Evolutionary conservation across 768 basidiomycete genomes (phyloP).

Genomic region (Crucibulum laeve): DNA sequence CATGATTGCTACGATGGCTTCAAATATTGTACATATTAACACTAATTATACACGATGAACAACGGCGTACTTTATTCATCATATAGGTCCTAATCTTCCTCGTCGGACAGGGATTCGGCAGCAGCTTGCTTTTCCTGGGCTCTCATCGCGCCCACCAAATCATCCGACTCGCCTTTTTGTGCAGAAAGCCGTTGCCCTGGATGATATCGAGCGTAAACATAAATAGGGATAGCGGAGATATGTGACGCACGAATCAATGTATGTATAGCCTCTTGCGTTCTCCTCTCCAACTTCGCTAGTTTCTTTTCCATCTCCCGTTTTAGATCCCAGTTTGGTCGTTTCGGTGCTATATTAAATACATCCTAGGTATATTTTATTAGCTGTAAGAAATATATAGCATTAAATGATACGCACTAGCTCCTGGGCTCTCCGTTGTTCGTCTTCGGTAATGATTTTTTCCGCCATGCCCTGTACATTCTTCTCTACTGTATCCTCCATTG

Average conservation of each 20-base stretch:
- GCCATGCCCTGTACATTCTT: constrained; percentile 79
- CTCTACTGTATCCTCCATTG: constrained; percentile 84
- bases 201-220: constrained; percentile 1
- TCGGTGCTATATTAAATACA: constrained; percentile 95
- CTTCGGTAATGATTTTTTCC: constrained; percentile 80
- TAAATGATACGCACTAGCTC: constrained; percentile 68
- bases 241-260: constrained; percentile 79
- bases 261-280: constrained; percentile 90
- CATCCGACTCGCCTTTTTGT: constrained; percentile 76
- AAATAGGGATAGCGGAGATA: neutral
- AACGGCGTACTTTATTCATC: constrained; percentile 14
- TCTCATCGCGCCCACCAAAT: constrained; percentile 79
- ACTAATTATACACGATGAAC: constrained; percentile 11
- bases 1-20: too few relatives aligned
- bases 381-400: constrained; percentile 1
- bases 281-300: constrained; percentile 81
- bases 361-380: constrained; percentile 45
- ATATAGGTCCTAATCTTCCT: constrained; percentile 45
- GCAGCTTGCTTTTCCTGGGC: constrained; percentile 61
- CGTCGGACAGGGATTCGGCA: constrained; percentile 53
- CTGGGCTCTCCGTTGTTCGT: constrained; percentile 78
- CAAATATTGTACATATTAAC: constrained; percentile 5
- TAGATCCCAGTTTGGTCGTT: constrained; percentile 94
- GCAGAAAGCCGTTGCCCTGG: constrained; percentile 75
- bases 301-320: constrained; percentile 93